Percentiles rank a stretch among this genome's conserved stretches.
Evolutionary conservation across 495 filamentous ascomycete species (phyloP).

Genomic region (Podospora pseudoanserina): DNA sequence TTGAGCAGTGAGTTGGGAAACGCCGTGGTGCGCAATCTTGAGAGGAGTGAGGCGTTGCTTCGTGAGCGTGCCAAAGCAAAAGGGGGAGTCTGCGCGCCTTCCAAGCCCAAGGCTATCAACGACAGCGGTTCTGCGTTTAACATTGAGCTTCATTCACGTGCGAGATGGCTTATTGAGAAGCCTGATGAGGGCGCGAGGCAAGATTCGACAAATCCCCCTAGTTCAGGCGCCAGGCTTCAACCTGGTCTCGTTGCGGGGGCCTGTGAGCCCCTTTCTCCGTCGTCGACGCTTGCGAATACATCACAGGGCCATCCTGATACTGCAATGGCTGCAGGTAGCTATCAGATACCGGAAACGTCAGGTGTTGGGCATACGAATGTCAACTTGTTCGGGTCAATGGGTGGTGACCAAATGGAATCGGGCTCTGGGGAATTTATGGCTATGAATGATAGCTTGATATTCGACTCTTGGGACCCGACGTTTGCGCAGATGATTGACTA

Average conservation of each 20-base stretch:
- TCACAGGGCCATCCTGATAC: too few relatives aligned
- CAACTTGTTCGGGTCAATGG: neutral
- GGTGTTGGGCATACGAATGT: too few relatives aligned
- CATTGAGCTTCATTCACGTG: neutral
- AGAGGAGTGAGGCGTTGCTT: conserved; percentile 8
- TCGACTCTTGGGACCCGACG: conserved; percentile 18
- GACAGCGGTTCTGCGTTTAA: neutral
- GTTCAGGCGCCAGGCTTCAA: too few relatives aligned
- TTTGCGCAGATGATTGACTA: conserved; percentile 22
- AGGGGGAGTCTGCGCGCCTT: neutral
- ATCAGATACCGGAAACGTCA: too few relatives aligned
- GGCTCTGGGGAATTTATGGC: conserved; percentile 6
- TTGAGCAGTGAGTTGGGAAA: conserved; percentile 57
- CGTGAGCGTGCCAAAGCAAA: neutral
- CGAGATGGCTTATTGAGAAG: neutral
- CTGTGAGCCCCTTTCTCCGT: too few relatives aligned
- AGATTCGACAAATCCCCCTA: neutral
- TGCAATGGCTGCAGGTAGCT: too few relatives aligned
- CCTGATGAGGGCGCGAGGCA: neutral
- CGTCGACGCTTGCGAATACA: too few relatives aligned
- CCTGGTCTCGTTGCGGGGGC: neutral
- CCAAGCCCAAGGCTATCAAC: neutral
- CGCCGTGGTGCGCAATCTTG: conserved; percentile 25
- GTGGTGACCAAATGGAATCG: neutral
- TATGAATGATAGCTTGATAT: conserved; percentile 17